A percentile compares a stretch with the other conserved stretches of the same genome.
These are phyloP conservation scores for Posidonia australis DNA, from an alignment of 106 monocot species.

Conservation along the genomic window DNA sequence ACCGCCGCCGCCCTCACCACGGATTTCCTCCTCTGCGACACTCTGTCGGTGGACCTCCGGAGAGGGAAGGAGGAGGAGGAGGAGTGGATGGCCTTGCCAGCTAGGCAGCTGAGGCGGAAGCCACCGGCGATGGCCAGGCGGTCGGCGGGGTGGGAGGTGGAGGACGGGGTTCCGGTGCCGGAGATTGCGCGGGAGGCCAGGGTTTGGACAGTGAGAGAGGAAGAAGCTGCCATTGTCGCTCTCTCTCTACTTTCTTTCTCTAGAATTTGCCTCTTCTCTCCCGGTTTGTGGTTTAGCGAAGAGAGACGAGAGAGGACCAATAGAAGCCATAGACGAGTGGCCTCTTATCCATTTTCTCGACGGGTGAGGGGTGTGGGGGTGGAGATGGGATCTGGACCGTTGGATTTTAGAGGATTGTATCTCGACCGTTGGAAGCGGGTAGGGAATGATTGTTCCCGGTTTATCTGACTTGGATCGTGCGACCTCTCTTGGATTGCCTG, in stretches of 20 bases:
- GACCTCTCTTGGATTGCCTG: too few species aligned
- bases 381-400: constrained; percentile 15
- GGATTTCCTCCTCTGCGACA: background rate
- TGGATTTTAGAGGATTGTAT: constrained; percentile 14
- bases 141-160: constrained; percentile 8
- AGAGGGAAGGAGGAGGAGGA: constrained; percentile 2
- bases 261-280: background rate
- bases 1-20: constrained; percentile 35
- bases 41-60: background rate
- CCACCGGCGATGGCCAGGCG: constrained; percentile 14
- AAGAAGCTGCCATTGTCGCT: constrained; percentile 36
- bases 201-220: constrained; percentile 38
- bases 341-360: background rate
- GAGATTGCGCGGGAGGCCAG: constrained; percentile 27
- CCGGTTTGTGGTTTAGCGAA: background rate
- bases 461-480: constrained; percentile 15
- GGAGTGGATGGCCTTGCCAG: constrained; percentile 18
- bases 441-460: constrained; percentile 27
- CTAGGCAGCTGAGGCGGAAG: constrained; percentile 24
- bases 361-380: constrained; percentile 1
- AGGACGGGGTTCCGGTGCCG: background rate
- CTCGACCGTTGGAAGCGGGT: constrained; percentile 29
- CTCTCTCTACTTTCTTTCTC: constrained; percentile 6
- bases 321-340: background rate
- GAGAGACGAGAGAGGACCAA: background rate